These are phyloP conservation scores for Naegleria gruberi DNA, from an alignment of 208 protist species.

Conservation along the genomic window DNA sequence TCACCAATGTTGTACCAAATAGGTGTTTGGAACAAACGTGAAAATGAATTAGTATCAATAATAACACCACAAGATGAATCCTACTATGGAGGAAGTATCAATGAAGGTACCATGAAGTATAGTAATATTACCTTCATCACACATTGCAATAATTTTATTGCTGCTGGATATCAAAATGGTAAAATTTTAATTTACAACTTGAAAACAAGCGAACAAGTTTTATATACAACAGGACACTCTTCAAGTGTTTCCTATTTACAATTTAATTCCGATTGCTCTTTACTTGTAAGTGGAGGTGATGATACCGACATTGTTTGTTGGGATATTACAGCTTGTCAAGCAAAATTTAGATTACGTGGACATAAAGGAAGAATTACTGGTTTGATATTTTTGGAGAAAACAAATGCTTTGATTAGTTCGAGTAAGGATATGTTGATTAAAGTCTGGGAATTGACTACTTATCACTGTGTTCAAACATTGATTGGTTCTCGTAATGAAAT, in stretches of 20 bases:
- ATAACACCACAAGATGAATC: background rate
- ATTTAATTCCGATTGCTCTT: constrained; percentile 46
- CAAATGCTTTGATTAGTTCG: background rate
- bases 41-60: background rate
- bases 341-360: constrained; percentile 63
- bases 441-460: constrained; percentile 12
- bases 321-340: constrained; percentile 77
- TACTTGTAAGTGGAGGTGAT: constrained; percentile 69
- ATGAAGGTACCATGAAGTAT: background rate
- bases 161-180: constrained; percentile 4
- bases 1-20: background rate
- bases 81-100: background rate
- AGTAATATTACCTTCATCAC: background rate
- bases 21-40: background rate
- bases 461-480: constrained; percentile 20
- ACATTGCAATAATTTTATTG: background rate
- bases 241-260: constrained; percentile 26
- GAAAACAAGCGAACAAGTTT: background rate
- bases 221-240: background rate
- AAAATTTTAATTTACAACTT: background rate
- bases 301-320: constrained; percentile 97
- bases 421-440: constrained; percentile 24
- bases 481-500: constrained; percentile 20
- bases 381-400: constrained; percentile 46
- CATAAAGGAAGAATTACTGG: constrained; percentile 67